Percentiles rank a stretch among this genome's conserved stretches.
Evolutionary conservation across 2,329 filamentous ascomycete genomes (phyloP).

Genomic region (Neofusicoccum ribis): DNA sequence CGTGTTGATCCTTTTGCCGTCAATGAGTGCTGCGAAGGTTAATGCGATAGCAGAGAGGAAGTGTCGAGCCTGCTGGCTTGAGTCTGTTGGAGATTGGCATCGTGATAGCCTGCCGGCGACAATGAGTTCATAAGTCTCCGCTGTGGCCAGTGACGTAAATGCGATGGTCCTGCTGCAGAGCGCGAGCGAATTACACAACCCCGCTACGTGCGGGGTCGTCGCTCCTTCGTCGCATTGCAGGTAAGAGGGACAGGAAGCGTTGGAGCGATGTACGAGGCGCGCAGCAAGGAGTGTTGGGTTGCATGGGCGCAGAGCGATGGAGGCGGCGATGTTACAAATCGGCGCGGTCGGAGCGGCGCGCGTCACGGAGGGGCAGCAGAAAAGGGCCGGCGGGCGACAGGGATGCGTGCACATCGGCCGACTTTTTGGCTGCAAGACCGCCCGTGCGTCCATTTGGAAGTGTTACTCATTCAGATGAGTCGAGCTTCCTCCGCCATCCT

Average conservation of each 20-base stretch:
- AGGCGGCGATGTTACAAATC: background rate
- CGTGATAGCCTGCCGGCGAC: background rate
- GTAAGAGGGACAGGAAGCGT: too few relatives aligned
- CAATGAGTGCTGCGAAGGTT: background rate
- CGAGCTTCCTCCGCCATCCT: background rate
- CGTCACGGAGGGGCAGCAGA: background rate
- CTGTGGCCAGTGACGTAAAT: background rate
- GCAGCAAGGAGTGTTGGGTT: background rate
- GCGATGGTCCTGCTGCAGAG: background rate
- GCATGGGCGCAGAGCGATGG: background rate
- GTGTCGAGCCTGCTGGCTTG: background rate
- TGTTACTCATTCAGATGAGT: constrained; percentile 7
- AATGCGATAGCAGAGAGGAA: background rate
- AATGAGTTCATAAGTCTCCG: background rate
- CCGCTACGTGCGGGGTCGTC: background rate
- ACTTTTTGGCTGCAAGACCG: background rate
- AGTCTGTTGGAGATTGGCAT: background rate
- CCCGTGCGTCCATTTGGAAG: constrained; percentile 9
- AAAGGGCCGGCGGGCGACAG: background rate
- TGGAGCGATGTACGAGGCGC: background rate
- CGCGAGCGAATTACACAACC: background rate
- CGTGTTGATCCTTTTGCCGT: background rate
- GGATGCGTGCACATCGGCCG: background rate
- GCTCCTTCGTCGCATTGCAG: background rate
- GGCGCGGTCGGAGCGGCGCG: background rate